Evolutionary conservation across 148 eudicot genomes (phyloP).

Genomic region (Cornus florida): DNA sequence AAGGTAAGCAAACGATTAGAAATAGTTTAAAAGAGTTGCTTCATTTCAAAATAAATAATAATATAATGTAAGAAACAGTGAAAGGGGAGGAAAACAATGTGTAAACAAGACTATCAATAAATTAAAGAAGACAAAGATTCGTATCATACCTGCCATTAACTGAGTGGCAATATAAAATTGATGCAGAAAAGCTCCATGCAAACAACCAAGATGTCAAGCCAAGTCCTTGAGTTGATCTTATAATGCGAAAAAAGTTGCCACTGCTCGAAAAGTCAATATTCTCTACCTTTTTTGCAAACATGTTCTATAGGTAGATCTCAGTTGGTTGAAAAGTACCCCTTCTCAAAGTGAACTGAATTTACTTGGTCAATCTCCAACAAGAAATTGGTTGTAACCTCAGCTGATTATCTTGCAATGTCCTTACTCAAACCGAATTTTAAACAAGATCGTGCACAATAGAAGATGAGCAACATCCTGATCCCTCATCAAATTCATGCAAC

Average conservation of each 20-base stretch:
- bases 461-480: neutral
- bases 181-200: neutral
- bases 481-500: constrained; percentile 13
- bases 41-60: neutral
- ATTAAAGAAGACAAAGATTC: neutral
- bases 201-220: neutral
- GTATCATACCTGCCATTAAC: neutral
- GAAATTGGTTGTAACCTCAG: neutral
- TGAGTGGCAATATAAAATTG: neutral
- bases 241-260: neutral
- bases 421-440: neutral
- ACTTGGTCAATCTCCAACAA: neutral
- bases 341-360: neutral
- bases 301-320: neutral
- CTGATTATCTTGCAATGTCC: neutral
- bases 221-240: neutral
- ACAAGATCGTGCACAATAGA: neutral
- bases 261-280: neutral
- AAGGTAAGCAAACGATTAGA: neutral
- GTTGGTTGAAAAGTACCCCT: neutral
- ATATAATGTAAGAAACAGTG: neutral
- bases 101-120: neutral
- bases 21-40: neutral
- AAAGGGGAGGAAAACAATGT: neutral
- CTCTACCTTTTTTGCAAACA: neutral